phyloP scores from a whole-genome alignment of 345 rosid species.

The Arabidopsis arenosa region DNA sequence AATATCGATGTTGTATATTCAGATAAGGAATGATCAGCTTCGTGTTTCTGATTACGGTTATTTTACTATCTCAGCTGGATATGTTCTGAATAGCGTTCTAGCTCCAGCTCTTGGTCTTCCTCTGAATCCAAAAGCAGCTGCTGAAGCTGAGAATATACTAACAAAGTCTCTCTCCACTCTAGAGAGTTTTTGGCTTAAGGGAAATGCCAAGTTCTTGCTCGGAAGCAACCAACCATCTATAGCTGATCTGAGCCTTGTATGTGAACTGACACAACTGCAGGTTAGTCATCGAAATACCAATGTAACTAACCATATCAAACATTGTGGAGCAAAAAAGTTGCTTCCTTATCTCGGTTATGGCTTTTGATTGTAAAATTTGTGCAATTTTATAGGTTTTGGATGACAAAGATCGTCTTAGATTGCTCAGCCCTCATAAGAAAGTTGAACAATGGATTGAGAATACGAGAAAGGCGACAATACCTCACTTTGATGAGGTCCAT shows the following conservation, averaged over 20 bases:
- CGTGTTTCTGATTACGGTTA: background rate
- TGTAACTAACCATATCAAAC: background rate
- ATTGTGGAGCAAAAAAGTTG: background rate
- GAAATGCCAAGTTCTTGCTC: constrained; percentile 64
- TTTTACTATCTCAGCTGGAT: constrained; percentile 51
- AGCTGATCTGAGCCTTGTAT: constrained; percentile 86
- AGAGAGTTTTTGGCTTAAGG: constrained; percentile 83
- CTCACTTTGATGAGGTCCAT: constrained; percentile 83
- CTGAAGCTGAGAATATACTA: constrained; percentile 64
- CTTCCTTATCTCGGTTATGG: background rate
- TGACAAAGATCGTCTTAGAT: constrained; percentile 58
- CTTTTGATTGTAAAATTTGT: background rate
- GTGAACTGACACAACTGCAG: constrained; percentile 84
- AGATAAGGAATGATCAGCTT: background rate
- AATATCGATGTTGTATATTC: background rate
- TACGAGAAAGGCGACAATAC: constrained; percentile 67
- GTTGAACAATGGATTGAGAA: constrained; percentile 77
- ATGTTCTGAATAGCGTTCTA: constrained; percentile 51
- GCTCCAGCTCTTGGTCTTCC: constrained; percentile 69
- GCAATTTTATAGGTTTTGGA: constrained; percentile 60
- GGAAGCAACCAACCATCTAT: constrained; percentile 82
- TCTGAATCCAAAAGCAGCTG: constrained; percentile 63
- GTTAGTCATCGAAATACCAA: constrained; percentile 31
- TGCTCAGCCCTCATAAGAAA: constrained; percentile 68
- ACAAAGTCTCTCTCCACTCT: constrained; percentile 58